A percentile compares a stretch with the other conserved stretches of the same genome.
phyloP scores from a whole-genome alignment of 371 early-diverging fungal genomes.

The Circinella umbellata region DNA sequence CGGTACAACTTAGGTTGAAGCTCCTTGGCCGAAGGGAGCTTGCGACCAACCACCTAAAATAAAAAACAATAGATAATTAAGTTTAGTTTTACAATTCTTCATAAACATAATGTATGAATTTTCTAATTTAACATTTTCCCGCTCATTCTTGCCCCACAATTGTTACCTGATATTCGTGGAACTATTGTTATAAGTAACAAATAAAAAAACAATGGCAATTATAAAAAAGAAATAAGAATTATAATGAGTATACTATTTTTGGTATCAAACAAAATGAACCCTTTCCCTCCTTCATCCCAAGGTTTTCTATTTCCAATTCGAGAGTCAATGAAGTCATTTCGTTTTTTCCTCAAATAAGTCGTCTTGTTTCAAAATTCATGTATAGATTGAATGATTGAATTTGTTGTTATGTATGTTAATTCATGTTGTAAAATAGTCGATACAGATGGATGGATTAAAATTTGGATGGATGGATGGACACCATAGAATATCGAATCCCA shows the following conservation, averaged over 20 bases:
- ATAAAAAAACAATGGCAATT: neutral
- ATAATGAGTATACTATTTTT: neutral
- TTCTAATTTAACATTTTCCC: too few relatives aligned
- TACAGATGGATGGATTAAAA: slow-evolving; percentile 4
- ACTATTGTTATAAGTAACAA: slow-evolving; percentile 8
- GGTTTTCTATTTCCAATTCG: neutral
- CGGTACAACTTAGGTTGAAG: slow-evolving; percentile 94
- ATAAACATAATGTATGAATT: neutral
- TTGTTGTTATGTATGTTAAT: too few relatives aligned
- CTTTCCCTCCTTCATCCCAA: neutral
- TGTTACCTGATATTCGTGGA: slow-evolving; percentile 26
- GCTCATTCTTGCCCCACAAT: neutral
- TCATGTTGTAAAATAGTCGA: neutral
- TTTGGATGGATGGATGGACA: slow-evolving; percentile 17
- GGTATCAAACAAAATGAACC: too few relatives aligned
- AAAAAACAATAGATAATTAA: neutral
- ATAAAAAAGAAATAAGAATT: neutral
- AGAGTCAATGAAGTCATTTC: neutral
- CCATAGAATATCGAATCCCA: too few relatives aligned
- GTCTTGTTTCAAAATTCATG: neutral
- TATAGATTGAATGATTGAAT: too few relatives aligned
- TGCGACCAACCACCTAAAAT: slow-evolving; percentile 74
- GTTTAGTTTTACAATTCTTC: slow-evolving; percentile 11
- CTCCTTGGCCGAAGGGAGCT: slow-evolving; percentile 90
- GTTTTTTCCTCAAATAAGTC: neutral